A percentile compares a stretch with the other conserved stretches of the same genome.
Conservation (phyloP, 495 filamentous ascomycete genomes). For the Tuber microsphaerosporum region DNA sequence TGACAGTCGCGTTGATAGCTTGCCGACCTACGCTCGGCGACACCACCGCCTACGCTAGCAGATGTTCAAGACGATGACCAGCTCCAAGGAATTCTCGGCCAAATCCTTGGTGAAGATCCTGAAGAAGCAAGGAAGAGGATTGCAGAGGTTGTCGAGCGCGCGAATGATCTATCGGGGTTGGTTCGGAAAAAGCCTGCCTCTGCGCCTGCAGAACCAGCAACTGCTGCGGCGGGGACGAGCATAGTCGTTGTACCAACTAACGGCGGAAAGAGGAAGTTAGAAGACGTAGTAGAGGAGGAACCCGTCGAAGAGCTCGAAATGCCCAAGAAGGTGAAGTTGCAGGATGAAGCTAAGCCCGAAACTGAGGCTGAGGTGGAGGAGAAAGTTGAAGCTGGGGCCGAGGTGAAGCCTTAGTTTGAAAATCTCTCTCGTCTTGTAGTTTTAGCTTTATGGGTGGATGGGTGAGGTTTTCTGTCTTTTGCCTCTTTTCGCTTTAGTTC, state of each 20-base stretch:
- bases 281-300: slow-evolving; percentile 45
- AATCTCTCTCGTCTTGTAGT: not conserved
- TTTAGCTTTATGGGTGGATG: not conserved
- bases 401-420: not conserved
- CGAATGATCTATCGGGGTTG: slow-evolving; percentile 79
- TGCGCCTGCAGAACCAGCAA: slow-evolving; percentile 31
- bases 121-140: slow-evolving; percentile 58
- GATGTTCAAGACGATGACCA: slow-evolving; percentile 43
- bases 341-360: slow-evolving; percentile 6
- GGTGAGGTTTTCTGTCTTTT: not conserved
- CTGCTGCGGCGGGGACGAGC: slow-evolving; percentile 8
- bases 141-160: slow-evolving; percentile 69
- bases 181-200: slow-evolving; percentile 61
- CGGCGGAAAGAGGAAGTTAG: slow-evolving; percentile 41
- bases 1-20: slow-evolving; percentile 48
- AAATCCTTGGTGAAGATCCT: slow-evolving; percentile 61
- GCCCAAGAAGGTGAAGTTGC: slow-evolving; percentile 43
- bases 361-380: not conserved
- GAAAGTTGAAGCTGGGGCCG: not conserved
- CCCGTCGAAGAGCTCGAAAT: slow-evolving; percentile 41
- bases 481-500: not conserved
- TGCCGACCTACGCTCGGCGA: slow-evolving; percentile 57
- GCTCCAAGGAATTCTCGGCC: slow-evolving; percentile 63
- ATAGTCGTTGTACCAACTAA: slow-evolving; percentile 13
- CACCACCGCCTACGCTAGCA: slow-evolving; percentile 52